Percentiles rank a stretch among this genome's conserved stretches.
Conservation (phyloP, 1,284 basidiomycete genomes). For the Pterulicium gracile region DNA sequence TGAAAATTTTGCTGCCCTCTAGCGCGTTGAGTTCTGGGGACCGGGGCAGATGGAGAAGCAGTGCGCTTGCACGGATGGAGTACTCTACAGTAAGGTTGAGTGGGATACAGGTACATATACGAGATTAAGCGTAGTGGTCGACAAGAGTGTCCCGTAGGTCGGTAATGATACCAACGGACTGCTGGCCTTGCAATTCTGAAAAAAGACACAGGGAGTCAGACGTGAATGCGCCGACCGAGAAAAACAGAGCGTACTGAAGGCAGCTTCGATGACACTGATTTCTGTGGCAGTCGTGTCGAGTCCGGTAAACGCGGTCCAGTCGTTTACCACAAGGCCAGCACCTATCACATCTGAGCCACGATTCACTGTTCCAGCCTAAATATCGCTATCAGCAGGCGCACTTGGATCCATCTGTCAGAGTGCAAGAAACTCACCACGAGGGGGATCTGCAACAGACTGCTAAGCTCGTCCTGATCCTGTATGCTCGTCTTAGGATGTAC, state of each 20-base stretch:
- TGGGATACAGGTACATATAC: too few relatives aligned
- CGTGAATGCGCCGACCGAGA: conserved; percentile 6
- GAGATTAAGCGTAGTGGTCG: conserved; percentile 80
- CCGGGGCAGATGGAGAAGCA: too few relatives aligned
- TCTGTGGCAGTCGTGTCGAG: conserved; percentile 97
- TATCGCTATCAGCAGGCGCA: too few relatives aligned
- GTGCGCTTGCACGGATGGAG: too few relatives aligned
- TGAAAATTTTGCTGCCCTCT: too few relatives aligned
- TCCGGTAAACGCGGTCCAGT: conserved; percentile 97
- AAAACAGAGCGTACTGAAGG: conserved; percentile 68
- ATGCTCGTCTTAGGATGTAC: conserved; percentile 97
- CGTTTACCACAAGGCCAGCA: conserved; percentile 95
- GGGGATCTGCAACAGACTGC: conserved; percentile 89
- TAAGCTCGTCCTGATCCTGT: conserved; percentile 96
- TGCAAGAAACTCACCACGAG: conserved; percentile 66
- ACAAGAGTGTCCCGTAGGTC: conserved; percentile 93
- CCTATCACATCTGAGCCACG: conserved; percentile 97
- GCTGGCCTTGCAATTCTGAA: conserved; percentile 82
- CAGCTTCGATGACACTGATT: conserved; percentile 94
- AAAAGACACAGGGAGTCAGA: conserved; percentile 3
- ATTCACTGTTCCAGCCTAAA: conserved; percentile 95
- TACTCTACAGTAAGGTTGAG: too few relatives aligned
- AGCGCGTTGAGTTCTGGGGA: too few relatives aligned
- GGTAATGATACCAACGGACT: conserved; percentile 77
- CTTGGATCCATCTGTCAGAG: too few relatives aligned